Evolutionary conservation across 192 early-diverging fungal species (phyloP).

Genomic region (Dissophora globulifera): DNA sequence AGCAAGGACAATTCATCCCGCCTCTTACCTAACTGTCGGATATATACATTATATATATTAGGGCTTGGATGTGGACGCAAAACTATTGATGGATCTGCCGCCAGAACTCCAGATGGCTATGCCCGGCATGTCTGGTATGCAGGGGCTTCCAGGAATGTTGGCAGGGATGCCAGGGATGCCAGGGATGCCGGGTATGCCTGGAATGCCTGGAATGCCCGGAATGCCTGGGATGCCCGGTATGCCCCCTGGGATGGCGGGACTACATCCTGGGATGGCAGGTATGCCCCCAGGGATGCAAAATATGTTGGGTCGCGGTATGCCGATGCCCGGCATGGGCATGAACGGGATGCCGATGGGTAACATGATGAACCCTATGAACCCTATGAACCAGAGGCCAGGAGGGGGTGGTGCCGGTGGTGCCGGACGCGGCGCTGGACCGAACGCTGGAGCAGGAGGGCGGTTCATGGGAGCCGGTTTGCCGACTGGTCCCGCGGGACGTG

Average conservation of each 20-base stretch:
- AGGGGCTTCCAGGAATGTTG: slow-evolving; percentile 58
- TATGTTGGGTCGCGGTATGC: slow-evolving; percentile 54
- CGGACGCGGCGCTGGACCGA: slow-evolving; percentile 34
- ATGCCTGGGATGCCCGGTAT: slow-evolving; percentile 54
- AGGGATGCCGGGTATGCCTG: slow-evolving; percentile 56
- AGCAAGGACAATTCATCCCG: too few relatives aligned
- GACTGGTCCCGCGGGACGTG: slow-evolving; percentile 28
- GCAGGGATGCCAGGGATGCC: slow-evolving; percentile 54
- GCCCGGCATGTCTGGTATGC: slow-evolving; percentile 61
- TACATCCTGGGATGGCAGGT: slow-evolving; percentile 54
- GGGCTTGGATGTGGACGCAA: slow-evolving; percentile 49
- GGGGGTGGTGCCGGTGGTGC: too few relatives aligned
- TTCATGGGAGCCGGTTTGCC: slow-evolving; percentile 32
- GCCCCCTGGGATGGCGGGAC: slow-evolving; percentile 56
- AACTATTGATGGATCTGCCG: slow-evolving; percentile 27
- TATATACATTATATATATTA: slow-evolving; percentile 4
- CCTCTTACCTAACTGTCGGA: too few relatives aligned
- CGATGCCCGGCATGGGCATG: slow-evolving; percentile 53
- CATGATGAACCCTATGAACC: slow-evolving; percentile 53
- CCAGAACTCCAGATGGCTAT: slow-evolving; percentile 37
- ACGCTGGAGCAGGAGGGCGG: slow-evolving; percentile 36
- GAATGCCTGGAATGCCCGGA: slow-evolving; percentile 55
- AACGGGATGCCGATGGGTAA: slow-evolving; percentile 52
- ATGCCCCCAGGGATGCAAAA: slow-evolving; percentile 53
- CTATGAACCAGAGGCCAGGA: too few relatives aligned